Evolutionary conservation across 495 filamentous ascomycete genomes (phyloP).

Genomic region (Trichoderma parareesei): DNA sequence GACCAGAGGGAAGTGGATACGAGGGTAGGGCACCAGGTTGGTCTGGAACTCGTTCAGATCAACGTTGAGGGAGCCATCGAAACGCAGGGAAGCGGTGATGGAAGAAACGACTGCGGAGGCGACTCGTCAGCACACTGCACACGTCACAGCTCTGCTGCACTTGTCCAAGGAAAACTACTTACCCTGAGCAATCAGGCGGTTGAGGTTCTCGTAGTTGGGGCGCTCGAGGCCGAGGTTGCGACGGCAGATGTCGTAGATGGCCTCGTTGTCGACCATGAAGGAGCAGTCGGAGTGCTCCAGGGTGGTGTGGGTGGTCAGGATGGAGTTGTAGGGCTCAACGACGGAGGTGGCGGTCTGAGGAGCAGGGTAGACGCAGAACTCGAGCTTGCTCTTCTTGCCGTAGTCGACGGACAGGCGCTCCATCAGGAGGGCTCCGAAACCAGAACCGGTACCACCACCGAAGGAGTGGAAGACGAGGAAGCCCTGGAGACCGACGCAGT

Average conservation of each 20-base stretch:
- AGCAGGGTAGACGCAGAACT: slow-evolving; percentile 84
- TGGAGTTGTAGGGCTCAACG: slow-evolving; percentile 90
- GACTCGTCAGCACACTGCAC: neutral
- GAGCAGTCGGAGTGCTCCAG: slow-evolving; percentile 92
- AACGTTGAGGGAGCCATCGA: slow-evolving; percentile 86
- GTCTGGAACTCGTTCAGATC: slow-evolving; percentile 94
- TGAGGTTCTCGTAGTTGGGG: slow-evolving; percentile 78
- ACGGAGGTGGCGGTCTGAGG: slow-evolving; percentile 80
- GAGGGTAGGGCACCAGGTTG: slow-evolving; percentile 84
- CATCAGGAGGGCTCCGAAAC: slow-evolving; percentile 78
- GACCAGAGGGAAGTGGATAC: slow-evolving; percentile 88
- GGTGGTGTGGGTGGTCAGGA: slow-evolving; percentile 85
- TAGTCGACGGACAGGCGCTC: slow-evolving; percentile 86
- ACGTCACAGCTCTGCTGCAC: slow-evolving; percentile 17
- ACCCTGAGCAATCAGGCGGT: slow-evolving; percentile 86
- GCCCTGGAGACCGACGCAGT: slow-evolving; percentile 83
- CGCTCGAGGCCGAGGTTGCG: slow-evolving; percentile 83
- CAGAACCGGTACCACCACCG: slow-evolving; percentile 85
- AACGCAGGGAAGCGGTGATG: slow-evolving; percentile 82
- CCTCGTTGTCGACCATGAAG: slow-evolving; percentile 89
- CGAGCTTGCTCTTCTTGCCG: slow-evolving; percentile 91
- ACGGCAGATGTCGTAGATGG: slow-evolving; percentile 87
- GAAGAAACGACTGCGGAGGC: slow-evolving; percentile 65
- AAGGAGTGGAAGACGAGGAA: slow-evolving; percentile 95
- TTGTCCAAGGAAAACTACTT: slow-evolving; percentile 18